Evolutionary conservation across 371 early-diverging fungal species (phyloP).

Genomic region (Saksenaea oblongispora): DNA sequence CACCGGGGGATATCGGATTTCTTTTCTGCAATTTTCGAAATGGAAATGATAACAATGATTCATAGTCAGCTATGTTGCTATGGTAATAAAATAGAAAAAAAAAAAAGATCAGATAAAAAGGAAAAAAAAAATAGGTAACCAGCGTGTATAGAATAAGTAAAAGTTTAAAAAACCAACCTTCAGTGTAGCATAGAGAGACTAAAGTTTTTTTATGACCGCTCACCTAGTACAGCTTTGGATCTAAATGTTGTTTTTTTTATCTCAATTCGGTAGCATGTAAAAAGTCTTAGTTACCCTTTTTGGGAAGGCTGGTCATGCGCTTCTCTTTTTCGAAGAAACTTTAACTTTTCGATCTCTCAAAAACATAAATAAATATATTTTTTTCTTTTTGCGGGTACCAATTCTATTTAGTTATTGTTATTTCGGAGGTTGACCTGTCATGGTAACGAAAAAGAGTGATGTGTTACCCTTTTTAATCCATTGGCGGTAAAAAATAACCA

Average conservation of each 20-base stretch:
- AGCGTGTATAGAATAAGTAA: not conserved
- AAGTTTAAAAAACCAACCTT: not conserved
- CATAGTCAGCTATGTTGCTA: too few relatives aligned
- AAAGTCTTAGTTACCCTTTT: slow-evolving; percentile 1
- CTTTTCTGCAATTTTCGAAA: too few relatives aligned
- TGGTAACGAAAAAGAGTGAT: not conserved
- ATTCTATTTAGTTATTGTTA: not conserved
- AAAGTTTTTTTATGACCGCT: not conserved
- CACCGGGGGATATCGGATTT: too few relatives aligned
- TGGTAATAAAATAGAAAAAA: too few relatives aligned
- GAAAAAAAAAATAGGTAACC: too few relatives aligned
- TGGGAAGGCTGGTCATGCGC: slow-evolving; percentile 1
- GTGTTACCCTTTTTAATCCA: not conserved
- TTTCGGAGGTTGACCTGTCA: not conserved
- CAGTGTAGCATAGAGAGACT: not conserved
- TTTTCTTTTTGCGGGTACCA: too few relatives aligned
- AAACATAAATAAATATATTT: not conserved
- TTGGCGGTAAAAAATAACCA: not conserved
- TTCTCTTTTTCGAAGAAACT: not conserved
- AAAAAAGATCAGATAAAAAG: not conserved
- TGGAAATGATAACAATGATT: too few relatives aligned
- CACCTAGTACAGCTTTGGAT: not conserved
- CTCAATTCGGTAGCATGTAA: not conserved
- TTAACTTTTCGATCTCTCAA: not conserved
- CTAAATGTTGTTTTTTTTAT: not conserved